These are phyloP conservation scores for Aspergillus sp. DNA, from an alignment of 2,329 filamentous ascomycete species.

Conservation along the genomic window DNA sequence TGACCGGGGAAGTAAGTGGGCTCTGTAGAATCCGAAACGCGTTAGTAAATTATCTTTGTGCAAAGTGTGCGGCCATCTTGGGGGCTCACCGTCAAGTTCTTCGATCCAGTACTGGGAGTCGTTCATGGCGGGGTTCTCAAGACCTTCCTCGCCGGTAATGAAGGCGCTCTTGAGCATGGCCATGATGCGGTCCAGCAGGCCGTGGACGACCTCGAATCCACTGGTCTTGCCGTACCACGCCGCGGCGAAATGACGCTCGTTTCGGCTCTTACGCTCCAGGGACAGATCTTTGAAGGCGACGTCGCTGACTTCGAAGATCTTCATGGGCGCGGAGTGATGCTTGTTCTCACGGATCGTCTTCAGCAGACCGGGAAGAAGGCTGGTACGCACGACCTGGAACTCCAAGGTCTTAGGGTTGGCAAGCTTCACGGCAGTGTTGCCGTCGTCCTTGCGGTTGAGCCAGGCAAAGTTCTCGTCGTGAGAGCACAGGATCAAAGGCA, in stretches of 20 bases:
- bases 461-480: constrained; percentile 98
- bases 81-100: constrained; percentile 71
- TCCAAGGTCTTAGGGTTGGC: constrained; percentile 92
- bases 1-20: constrained; percentile 90
- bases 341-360: constrained; percentile 96
- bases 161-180: constrained; percentile 86
- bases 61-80: neutral
- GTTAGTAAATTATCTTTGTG: constrained; percentile 1
- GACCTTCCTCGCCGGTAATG: constrained; percentile 70
- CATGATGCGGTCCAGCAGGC: constrained; percentile 86
- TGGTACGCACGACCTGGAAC: constrained; percentile 90
- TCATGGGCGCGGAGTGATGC: constrained; percentile 81
- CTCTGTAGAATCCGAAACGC: constrained; percentile 46
- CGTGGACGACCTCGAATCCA: constrained; percentile 95
- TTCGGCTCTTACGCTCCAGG: constrained; percentile 81
- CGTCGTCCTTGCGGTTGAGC: constrained; percentile 87
- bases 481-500: constrained; percentile 94
- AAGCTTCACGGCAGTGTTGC: constrained; percentile 76
- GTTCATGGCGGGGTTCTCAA: constrained; percentile 58
- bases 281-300: constrained; percentile 85
- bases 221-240: constrained; percentile 92
- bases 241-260: constrained; percentile 94
- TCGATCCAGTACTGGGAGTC: constrained; percentile 88
- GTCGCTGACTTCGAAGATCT: constrained; percentile 88
- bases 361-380: constrained; percentile 78